These are phyloP conservation scores for Penicillium janthinellum DNA, from an alignment of 2,329 filamentous ascomycete species.

Conservation along the genomic window DNA sequence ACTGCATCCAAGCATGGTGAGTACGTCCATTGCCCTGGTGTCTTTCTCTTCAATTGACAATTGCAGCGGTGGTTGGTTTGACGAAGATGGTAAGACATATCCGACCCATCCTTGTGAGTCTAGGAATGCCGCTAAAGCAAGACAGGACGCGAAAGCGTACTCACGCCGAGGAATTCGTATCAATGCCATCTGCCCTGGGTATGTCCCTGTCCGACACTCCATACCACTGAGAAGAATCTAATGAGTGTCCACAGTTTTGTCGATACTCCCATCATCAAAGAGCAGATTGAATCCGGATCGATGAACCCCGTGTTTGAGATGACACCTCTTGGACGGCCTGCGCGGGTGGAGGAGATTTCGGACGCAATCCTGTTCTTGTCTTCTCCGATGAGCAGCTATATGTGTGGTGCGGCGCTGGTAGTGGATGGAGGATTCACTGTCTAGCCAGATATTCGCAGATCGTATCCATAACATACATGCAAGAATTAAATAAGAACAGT, in stretches of 20 bases:
- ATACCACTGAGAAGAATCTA: background rate
- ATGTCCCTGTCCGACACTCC: background rate
- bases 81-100: slow-evolving; percentile 23
- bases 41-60: background rate
- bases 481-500: background rate
- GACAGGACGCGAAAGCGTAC: slow-evolving; percentile 51
- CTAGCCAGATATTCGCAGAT: background rate
- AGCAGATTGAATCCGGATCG: slow-evolving; percentile 15
- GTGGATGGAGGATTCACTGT: slow-evolving; percentile 32
- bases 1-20: slow-evolving; percentile 30
- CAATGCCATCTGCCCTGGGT: slow-evolving; percentile 61
- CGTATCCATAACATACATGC: background rate
- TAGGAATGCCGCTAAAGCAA: slow-evolving; percentile 5
- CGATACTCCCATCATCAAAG: slow-evolving; percentile 27
- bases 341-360: slow-evolving; percentile 55
- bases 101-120: no score
- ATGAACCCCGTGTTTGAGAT: slow-evolving; percentile 44
- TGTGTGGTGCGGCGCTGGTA: slow-evolving; percentile 41
- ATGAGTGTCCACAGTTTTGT: slow-evolving; percentile 19
- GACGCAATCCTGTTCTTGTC: slow-evolving; percentile 53
- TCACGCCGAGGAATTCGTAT: slow-evolving; percentile 56
- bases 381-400: slow-evolving; percentile 47
- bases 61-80: slow-evolving; percentile 27
- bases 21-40: background rate
- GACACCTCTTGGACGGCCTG: slow-evolving; percentile 54